phyloP scores from a whole-genome alignment of 2,329 filamentous ascomycete species.

The Fusarium abutilonis region DNA sequence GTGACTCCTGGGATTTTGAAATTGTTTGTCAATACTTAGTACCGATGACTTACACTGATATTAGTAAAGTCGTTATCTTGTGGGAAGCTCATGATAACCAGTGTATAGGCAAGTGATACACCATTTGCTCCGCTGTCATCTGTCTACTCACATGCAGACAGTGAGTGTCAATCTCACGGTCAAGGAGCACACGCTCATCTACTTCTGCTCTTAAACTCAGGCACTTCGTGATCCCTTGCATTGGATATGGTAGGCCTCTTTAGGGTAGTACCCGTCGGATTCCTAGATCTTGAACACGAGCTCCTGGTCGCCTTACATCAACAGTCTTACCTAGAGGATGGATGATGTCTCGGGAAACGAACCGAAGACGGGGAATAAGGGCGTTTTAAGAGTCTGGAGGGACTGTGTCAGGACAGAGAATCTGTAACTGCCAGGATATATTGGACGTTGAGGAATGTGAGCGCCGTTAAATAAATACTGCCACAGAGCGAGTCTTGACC shows the following conservation, averaged over 20 bases:
- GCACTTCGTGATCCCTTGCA: conserved; percentile 9
- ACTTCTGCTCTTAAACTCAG: background rate
- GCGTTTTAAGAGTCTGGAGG: background rate
- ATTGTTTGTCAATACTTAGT: too few relatives aligned
- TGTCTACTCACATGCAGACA: background rate
- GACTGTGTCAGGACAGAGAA: background rate
- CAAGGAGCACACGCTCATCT: background rate
- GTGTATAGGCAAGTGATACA: too few relatives aligned
- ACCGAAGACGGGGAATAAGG: conserved; percentile 10
- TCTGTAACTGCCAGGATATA: background rate
- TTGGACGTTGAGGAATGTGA: too few relatives aligned
- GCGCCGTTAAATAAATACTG: background rate
- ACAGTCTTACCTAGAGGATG: conserved; percentile 7
- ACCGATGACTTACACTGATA: too few relatives aligned
- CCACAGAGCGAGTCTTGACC: background rate
- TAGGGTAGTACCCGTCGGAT: conserved; percentile 22
- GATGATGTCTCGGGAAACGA: conserved; percentile 27
- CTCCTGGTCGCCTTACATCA: conserved; percentile 9
- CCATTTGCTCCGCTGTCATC: too few relatives aligned
- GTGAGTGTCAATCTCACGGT: background rate
- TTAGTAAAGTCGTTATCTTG: too few relatives aligned
- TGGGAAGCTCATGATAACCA: too few relatives aligned
- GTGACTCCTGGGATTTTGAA: too few relatives aligned
- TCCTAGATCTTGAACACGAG: conserved; percentile 6
- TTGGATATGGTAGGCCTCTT: conserved; percentile 7